Evolutionary conservation across 2,329 filamentous ascomycete species (phyloP), one percentile per base, ranked within the genome.

Genomic region (Acrocalymma vagum): DNA sequence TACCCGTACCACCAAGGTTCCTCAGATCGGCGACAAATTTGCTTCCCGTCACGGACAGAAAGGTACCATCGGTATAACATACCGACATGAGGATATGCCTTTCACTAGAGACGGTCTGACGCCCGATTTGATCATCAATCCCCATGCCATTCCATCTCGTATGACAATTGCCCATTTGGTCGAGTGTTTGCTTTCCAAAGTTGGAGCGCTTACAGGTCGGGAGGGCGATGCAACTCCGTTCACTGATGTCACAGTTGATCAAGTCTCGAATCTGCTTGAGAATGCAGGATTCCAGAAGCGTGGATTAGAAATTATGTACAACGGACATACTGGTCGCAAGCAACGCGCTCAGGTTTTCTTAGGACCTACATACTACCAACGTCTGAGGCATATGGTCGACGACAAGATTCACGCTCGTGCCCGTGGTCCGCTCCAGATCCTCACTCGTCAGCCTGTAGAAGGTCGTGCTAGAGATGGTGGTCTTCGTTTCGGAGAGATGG

Each of bases 121-220:
- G 0, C 94, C 95, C 0, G 95, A 99, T 72, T 81, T 99, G 51
- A 96, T 99, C 72, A 97, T 99, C 79, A 99, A 99, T 72, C 94
- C 94, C 1, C 94, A 99, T 80, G 95, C 94, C 67, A 99, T 99
- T 82, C 94, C 94, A 0, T 99, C 94, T 39, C 94, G 94, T 83
- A 99, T 99, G 94, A 99, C 95, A 3, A 99, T 99, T 85, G 94
- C 94, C 61, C 94, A 99, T 80, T 92, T 99, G 83, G 95, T 99
- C 69, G 94, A 99, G 78, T 99, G 94, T 81, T 82, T 97, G 58
- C 82, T 99, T 41, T 95, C 90, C 70, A 99, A 99, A 71, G 94
- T 99, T 23, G 90, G 91, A 1, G 89, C 94, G 3, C 80, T 99
- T 15, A 89, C 92, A 72, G 95, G 94, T 28, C 89, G 91, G 72